Evolutionary conservation across 305 asterid species (phyloP), one percentile per base, ranked within the genome.

Genomic region (Solanum hybrid): DNA sequence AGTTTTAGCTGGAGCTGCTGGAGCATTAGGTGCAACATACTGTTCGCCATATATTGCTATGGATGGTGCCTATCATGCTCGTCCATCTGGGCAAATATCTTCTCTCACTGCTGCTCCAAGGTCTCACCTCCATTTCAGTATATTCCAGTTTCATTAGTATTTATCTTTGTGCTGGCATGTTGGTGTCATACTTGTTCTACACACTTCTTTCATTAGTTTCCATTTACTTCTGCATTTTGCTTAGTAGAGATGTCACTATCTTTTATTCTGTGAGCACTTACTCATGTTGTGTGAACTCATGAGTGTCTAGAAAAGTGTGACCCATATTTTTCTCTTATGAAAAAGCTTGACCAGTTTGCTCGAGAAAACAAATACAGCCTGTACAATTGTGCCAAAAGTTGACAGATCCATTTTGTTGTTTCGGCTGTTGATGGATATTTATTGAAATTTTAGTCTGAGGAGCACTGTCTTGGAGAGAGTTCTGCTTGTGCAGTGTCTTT

Each of bases 1-100:
- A n/a, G 95, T 96, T 92, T 92, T 97, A 92, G 98, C 99, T 90
- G 99, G 99, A 89, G 95, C 98, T 89, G 97, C 98, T 89, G 98
- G 99, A 87, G 95, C 98, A 27, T 83, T 96, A 92, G 99, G 99
- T 31, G 95, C 98, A 77, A 45, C 95, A 88, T 96, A 95, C 91
- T 93, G 98, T 90, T 93, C 98, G 15, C 98, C 98, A n/a, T 96
- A 93, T 93, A 82, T 96, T 86, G 90, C 97, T 45, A 92, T 95
- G 89, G 99, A 97, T 92, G 98, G 99, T 87, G 94, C 98, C 39
- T 96, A 93, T 93, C 93, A 94, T 90, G 79, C 95, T 75, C 97
- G 96, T 34, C 94, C 97, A 17, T 90, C 99, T 87, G 96, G 96
- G 78, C 98, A 94, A 90, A 36, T 94, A 9, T 91, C 98, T 81